A percentile compares a stretch with the other conserved stretches of the same genome.
These are phyloP conservation scores for Macadamia integrifolia DNA, from an alignment of 164 flowering plant genomes.

Conservation along the genomic window DNA sequence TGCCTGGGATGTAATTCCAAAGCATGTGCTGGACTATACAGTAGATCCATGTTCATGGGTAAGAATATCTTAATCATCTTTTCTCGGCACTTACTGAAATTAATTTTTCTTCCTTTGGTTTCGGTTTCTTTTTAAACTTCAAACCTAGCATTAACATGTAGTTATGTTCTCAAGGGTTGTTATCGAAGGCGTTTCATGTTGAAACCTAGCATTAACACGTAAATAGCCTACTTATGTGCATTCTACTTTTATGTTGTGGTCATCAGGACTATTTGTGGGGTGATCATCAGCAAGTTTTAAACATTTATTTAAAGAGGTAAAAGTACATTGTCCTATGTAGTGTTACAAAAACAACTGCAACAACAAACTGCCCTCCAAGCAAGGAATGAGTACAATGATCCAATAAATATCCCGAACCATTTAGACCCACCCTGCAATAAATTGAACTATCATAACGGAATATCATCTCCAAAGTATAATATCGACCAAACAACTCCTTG, in stretches of 20 bases:
- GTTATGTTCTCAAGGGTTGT: background rate
- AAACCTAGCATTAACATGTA: background rate
- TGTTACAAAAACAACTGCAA: too few relatives aligned
- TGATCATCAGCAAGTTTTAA: too few relatives aligned
- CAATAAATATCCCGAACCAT: background rate
- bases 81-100: background rate
- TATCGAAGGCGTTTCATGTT: too few relatives aligned
- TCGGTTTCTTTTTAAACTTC: background rate
- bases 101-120: background rate
- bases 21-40: slow-evolving; percentile 38
- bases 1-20: slow-evolving; percentile 83
- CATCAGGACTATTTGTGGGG: too few relatives aligned
- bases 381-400: too few relatives aligned
- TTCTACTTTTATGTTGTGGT: too few relatives aligned
- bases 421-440: background rate
- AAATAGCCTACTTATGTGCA: too few relatives aligned
- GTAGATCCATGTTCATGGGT: slow-evolving; percentile 65
- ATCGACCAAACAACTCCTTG: background rate
- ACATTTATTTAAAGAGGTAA: too few relatives aligned
- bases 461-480: background rate
- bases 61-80: slow-evolving; percentile 16
- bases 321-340: too few relatives aligned
- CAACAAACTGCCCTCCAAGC: too few relatives aligned
- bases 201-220: too few relatives aligned
- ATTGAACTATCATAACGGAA: background rate